These are phyloP conservation scores for Fusarium temperatum DNA, from an alignment of 2,329 filamentous ascomycete species.

Conservation along the genomic window DNA sequence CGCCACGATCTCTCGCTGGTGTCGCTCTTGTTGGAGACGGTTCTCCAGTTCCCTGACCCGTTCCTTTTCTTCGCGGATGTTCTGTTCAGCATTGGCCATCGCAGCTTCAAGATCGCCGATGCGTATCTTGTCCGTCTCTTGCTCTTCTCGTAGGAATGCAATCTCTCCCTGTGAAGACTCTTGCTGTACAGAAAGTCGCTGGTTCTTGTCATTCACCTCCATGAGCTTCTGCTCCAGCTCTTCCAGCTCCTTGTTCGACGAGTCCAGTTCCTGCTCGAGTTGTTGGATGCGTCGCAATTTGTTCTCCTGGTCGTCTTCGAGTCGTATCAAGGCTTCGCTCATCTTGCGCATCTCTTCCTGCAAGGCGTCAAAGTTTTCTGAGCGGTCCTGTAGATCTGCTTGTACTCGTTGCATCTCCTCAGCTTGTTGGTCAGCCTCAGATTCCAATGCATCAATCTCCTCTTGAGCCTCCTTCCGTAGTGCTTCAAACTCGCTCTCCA, in stretches of 20 bases:
- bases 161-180: slow-evolving; percentile 95
- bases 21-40: slow-evolving; percentile 80
- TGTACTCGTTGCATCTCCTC: slow-evolving; percentile 76
- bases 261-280: slow-evolving; percentile 82
- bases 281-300: slow-evolving; percentile 82
- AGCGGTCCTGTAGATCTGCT: slow-evolving; percentile 76
- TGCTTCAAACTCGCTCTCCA: slow-evolving; percentile 69
- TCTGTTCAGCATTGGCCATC: slow-evolving; percentile 80
- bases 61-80: slow-evolving; percentile 85
- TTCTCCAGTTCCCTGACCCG: slow-evolving; percentile 75
- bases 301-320: slow-evolving; percentile 88
- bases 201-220: slow-evolving; percentile 87
- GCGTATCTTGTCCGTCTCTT: slow-evolving; percentile 96
- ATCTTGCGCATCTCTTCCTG: slow-evolving; percentile 94
- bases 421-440: slow-evolving; percentile 76
- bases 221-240: slow-evolving; percentile 83
- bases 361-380: slow-evolving; percentile 89
- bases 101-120: slow-evolving; percentile 92
- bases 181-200: slow-evolving; percentile 87
- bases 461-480: slow-evolving; percentile 71
- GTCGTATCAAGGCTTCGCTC: slow-evolving; percentile 82
- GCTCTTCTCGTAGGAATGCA: slow-evolving; percentile 93
- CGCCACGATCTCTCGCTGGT: slow-evolving; percentile 86
- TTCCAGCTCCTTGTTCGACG: slow-evolving; percentile 87
- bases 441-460: slow-evolving; percentile 73